Evolutionary conservation across 2,329 filamentous ascomycete species (phyloP), one percentile per base, ranked within the genome.

Genomic region (Sclerotinia trifoliorum): DNA sequence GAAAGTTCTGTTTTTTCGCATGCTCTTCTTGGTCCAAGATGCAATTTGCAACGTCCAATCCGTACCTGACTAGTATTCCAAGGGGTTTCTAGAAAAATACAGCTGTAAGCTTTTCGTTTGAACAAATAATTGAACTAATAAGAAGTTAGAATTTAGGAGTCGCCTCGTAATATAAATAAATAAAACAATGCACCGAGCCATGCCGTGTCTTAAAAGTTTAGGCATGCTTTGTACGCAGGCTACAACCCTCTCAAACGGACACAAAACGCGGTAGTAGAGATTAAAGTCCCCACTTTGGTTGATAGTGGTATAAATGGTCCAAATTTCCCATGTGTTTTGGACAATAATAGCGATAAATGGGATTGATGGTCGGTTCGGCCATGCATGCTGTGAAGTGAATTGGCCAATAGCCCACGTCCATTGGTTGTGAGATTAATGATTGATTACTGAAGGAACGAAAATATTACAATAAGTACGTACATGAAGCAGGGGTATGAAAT

Each of bases 311-410:
- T 26, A 35, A 35, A 11, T 62, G 58, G 46, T 62, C 15, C 60
- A 62, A 61, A 63, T 63, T 63, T 63, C 60, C 32, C 46, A 63
- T 51, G 48, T 51, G 60, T 32, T 51, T 51, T 51, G 46, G 46
- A 51, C 46, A n/a, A 39, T 51, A 46, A 44, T 63, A 63, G 46
- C 29, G 60, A 52, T 26, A 42, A 51, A 51, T 52, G 46, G 48
- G 29, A 39, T 63, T n/a, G 46, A 35, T 56, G 29, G 54, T 39
- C 19, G 29, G 10, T 39, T 56, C 54, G 11, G 24, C 10, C n/a
- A 51, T 39, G 44, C 13, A 32, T 55, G 21, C 52, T 10, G 21
- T 55, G 10, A 17, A 35, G 11, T 26, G 5, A 44, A 44, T 24
- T 39, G 60, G 24, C 55, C 35, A 63, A 63, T 17, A 19, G n/a